A percentile compares a stretch with the other conserved stretches of the same genome.
phyloP scores from a whole-genome alignment of 345 rosid species.

The Jatropha curcas region DNA sequence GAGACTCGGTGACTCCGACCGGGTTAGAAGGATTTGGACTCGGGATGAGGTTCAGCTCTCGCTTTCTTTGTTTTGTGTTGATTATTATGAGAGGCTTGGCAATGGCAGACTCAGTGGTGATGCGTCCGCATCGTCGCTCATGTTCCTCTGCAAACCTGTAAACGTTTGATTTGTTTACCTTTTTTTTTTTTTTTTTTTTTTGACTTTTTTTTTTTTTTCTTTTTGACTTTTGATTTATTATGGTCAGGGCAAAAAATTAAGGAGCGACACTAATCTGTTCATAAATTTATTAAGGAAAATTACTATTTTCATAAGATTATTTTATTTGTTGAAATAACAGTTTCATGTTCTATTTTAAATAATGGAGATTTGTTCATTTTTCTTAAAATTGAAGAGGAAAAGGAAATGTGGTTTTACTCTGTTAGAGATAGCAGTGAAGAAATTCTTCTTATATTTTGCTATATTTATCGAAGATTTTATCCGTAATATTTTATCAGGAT shows the following conservation, averaged over 20 bases:
- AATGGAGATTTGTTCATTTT: no score
- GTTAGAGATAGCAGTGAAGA: no score
- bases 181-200: not conserved
- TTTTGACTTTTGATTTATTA: not conserved
- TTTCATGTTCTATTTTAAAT: no score
- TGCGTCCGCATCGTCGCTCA: constrained; percentile 66
- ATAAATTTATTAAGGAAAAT: not conserved
- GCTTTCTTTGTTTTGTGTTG: constrained; percentile 79
- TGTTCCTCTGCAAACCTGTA: constrained; percentile 86
- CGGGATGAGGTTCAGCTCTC: constrained; percentile 79
- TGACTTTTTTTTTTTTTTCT: not conserved
- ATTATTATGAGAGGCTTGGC: constrained; percentile 74
- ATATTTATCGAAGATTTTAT: no score
- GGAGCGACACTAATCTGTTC: not conserved
- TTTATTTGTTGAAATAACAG: no score
- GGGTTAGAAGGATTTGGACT: constrained; percentile 40
- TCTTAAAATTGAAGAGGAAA: no score
- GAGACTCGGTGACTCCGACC: constrained; percentile 12
- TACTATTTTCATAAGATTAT: no score
- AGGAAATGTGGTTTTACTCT: no score
- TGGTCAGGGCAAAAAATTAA: not conserved
- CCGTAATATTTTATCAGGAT: no score
- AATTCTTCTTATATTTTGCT: no score
- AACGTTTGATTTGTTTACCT: constrained; percentile 49
- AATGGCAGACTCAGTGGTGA: constrained; percentile 40